Base-by-base conservation (phyloP, 1,284 basidiomycete genomes). In the Dichomitus squalens region DNA sequence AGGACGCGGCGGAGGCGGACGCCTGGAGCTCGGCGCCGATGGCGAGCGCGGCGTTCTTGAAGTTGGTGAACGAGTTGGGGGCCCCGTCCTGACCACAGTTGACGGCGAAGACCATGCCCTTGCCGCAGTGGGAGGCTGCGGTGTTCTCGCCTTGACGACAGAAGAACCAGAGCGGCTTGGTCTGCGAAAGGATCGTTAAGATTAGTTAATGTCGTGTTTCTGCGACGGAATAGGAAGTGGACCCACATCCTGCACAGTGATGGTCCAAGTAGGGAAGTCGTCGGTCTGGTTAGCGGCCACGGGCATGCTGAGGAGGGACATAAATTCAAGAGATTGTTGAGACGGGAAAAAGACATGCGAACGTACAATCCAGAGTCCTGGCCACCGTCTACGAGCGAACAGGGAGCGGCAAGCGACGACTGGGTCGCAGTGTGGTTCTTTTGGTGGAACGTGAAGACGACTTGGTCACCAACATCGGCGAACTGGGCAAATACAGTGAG, bases 31-130 rank as follows among this genome's bases (percentile, higher is more conserved):
- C 70, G 7, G 77, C 76, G 58, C 83, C 84, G 49, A 81, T 69
- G 11, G 76, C 78, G 40, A 83, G 69, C 23, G 84, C 85, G 38
- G 78, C 59, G 21, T 76, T 71, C 74, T 82, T 80, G 76, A 86
- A 86, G 64, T 77, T 78, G 36, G 74, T 73, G 73, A 85, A 85
- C 6, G 83, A 83, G 72, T 83, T 86, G 47, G 77, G 66, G 23
- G 76, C 59, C 50, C 79, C 82, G 55, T 80, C 79, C 2, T 71
- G 58, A 23, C 82, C 82, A 66, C 82, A 83, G 72, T 87, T 87
- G 64, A 87, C 76, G 25, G 84, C 79, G 64, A 86, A 86, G 36
- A 87, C 83, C 85, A 87, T 86, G 65, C 84, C 85, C 51, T 70
- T 64, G 52, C 83, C 82, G 63, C 86, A 88, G 70, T 88, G 86